Evolutionary conservation across 2,329 filamentous ascomycete genomes (phyloP).

Genomic region (Capronia americana): DNA sequence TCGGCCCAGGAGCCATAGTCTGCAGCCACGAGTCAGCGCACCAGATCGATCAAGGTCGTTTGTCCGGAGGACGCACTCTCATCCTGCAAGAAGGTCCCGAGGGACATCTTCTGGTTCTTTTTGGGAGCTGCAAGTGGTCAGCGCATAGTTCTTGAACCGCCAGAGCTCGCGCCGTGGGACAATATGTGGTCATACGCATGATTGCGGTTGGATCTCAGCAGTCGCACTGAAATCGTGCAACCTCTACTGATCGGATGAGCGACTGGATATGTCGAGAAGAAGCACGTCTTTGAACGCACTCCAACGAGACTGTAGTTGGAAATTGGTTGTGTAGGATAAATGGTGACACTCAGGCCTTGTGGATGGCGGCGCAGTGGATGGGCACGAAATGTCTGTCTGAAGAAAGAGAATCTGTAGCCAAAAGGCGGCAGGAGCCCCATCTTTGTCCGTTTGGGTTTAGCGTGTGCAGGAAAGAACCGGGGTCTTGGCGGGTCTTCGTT

Average conservation of each 20-base stretch:
- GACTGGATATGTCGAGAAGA: constrained; percentile 9
- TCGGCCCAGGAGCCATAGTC: constrained; percentile 95
- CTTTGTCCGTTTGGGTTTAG: constrained; percentile 16
- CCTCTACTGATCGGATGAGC: constrained; percentile 8
- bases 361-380: constrained; percentile 15
- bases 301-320: constrained; percentile 6
- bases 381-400: constrained; percentile 17
- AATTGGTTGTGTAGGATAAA: constrained; percentile 4
- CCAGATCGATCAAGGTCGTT: constrained; percentile 25
- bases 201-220: constrained; percentile 35
- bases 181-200: constrained; percentile 36
- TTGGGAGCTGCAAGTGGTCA: constrained; percentile 72
- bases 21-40: constrained; percentile 48
- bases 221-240: constrained; percentile 28
- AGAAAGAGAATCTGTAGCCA: constrained; percentile 2
- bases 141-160: constrained; percentile 1
- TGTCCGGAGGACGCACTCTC: constrained; percentile 69
- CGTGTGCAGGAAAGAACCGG: constrained; percentile 1
- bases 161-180: constrained; percentile 12
- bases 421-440: constrained; percentile 10
- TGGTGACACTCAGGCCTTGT: constrained; percentile 6
- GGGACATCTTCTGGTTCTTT: constrained; percentile 96
- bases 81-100: constrained; percentile 93
- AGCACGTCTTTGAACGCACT: constrained; percentile 18
- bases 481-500: constrained; percentile 18